These are phyloP conservation scores for Lindgomyces ingoldianus DNA, from an alignment of 495 filamentous ascomycete genomes.

Conservation along the genomic window DNA sequence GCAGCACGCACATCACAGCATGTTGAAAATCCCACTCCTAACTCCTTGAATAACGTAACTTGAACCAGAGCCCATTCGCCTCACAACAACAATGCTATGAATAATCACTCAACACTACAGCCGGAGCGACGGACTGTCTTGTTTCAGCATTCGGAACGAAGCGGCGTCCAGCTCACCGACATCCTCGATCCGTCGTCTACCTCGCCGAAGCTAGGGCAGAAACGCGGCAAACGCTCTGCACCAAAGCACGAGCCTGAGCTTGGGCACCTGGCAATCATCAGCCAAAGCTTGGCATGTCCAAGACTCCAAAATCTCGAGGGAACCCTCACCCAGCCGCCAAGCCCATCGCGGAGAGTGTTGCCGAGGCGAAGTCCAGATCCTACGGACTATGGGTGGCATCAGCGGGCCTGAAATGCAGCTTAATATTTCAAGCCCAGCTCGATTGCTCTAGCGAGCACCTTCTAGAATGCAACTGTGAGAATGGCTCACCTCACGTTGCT, in stretches of 20 bases:
- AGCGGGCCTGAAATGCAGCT: conserved; percentile 4
- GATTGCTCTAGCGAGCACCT: neutral
- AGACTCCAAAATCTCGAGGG: too few species aligned
- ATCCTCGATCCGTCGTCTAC: neutral
- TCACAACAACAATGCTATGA: conserved; percentile 1
- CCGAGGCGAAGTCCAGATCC: conserved; percentile 17
- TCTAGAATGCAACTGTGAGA: neutral
- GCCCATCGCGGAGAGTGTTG: neutral
- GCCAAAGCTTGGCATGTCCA: too few species aligned
- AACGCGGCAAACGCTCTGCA: neutral
- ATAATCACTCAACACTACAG: neutral
- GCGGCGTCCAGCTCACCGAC: neutral
- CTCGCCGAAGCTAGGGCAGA: conserved; percentile 3
- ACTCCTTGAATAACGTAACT: neutral
- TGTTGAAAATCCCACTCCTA: neutral
- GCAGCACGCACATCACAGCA: too few species aligned
- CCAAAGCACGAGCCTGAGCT: neutral
- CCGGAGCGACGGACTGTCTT: neutral
- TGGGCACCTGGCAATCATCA: too few species aligned
- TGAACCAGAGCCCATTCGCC: neutral
- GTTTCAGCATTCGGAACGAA: neutral
- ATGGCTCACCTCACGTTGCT: neutral
- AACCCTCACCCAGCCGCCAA: too few species aligned
- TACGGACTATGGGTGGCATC: conserved; percentile 5
- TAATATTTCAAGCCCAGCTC: neutral